phyloP scores from a whole-genome alignment of 352 stramenopile genomes.

The Globisporangium nodosum region DNA sequence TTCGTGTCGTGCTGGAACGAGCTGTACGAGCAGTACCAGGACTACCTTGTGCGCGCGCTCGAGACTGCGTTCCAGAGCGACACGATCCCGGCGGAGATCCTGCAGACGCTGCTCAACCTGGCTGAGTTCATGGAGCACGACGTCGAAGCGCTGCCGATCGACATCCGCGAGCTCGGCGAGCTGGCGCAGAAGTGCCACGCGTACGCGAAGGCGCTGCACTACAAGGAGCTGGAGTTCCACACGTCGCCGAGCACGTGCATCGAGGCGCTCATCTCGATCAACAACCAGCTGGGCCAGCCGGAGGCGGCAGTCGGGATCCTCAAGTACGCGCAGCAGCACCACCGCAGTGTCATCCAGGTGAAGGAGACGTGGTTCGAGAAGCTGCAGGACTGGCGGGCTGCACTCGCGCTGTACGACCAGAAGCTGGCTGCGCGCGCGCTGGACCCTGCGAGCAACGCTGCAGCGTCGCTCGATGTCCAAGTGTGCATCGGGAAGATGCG shows the following conservation, averaged over 20 bases:
- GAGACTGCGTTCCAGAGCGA: slow-evolving; percentile 93
- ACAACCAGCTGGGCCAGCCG: slow-evolving; percentile 96
- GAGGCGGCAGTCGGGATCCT: slow-evolving; percentile 97
- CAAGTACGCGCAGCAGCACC: slow-evolving; percentile 87
- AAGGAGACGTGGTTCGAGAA: slow-evolving; percentile 98
- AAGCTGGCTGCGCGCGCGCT: slow-evolving; percentile 45
- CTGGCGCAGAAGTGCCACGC: slow-evolving; percentile 95
- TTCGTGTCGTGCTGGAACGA: slow-evolving; percentile 99
- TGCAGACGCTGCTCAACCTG: slow-evolving; percentile 96
- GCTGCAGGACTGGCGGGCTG: slow-evolving; percentile 96
- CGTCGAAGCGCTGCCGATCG: slow-evolving; percentile 93
- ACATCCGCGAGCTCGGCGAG: slow-evolving; percentile 94
- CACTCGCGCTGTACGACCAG: slow-evolving; percentile 90
- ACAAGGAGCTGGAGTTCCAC: slow-evolving; percentile 97
- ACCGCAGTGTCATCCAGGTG: slow-evolving; percentile 81
- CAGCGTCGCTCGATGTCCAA: slow-evolving; percentile 71
- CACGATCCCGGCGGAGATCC: slow-evolving; percentile 93
- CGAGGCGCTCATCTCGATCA: slow-evolving; percentile 98
- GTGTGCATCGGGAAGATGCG: slow-evolving; percentile 96
- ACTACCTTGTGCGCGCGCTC: slow-evolving; percentile 90
- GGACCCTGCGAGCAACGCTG: slow-evolving; percentile 4
- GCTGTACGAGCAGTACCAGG: slow-evolving; percentile 91
- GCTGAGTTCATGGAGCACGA: slow-evolving; percentile 99
- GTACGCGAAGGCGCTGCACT: slow-evolving; percentile 95
- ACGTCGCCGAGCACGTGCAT: slow-evolving; percentile 91